Evolutionary conservation across 73 alveolate genomes (phyloP), one percentile per base, ranked within the genome.

Genomic region (Paramecium octaurelia): DNA sequence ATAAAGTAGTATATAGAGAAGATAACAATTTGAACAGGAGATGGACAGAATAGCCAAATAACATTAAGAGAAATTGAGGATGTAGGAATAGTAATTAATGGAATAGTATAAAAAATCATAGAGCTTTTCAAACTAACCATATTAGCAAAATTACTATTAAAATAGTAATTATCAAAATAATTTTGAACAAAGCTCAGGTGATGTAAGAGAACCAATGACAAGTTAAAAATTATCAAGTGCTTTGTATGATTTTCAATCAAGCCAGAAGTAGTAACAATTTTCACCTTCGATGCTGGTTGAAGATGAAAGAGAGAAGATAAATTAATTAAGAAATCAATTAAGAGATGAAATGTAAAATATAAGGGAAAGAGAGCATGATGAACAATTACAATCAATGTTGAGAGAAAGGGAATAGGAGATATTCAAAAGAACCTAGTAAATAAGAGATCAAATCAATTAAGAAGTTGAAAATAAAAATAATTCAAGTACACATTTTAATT

Each of bases 351-450:
- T 80, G 48, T 18, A 80, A 2, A 42, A 40, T 43, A 80, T 44
- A 46, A 21, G 50, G 24, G 91, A 80, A 14, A 80, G 57, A 80
- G 91, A 42, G 44, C 91, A 80, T 44, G 91, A 80, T 43, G 73
- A 80, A 48, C 11, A 80, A 48, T 35, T 80, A 2, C 10, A 80
- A 46, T 44, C 34, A 2, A 27, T 44, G 36, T 18, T 80, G 27
- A 80, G 48, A 80, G 70, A 80, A 11, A 21, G 91, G 10, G 91
- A 80, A 48, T 34, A 42, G 24, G 91, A 80, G 14, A 80, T 80
- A 20, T 80, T 80, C 54, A 80, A 80, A 80, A 42, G 91, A 80
- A 80, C 91, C 2, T 80, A 80, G n/a, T 48, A 80, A 80, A 80
- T 80, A 21, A 42, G 91, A 23, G 50, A 80, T 24, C 31, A 80